Percentiles rank a stretch among this genome's conserved stretches.
phyloP scores from a whole-genome alignment of 176 grass and related monocot genomes.

The Chloris gayana region DNA sequence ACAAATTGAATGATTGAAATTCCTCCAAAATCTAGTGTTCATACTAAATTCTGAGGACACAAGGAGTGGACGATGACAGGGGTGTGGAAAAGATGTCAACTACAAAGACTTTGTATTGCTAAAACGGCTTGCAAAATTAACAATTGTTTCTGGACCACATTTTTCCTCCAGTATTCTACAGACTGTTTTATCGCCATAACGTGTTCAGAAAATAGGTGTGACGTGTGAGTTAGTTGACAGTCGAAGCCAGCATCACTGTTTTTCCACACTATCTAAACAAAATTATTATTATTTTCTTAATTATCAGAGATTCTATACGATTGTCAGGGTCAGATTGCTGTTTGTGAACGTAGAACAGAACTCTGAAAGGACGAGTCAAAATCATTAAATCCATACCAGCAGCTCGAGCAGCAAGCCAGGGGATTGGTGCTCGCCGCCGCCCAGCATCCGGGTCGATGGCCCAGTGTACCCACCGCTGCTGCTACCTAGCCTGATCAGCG shows the following conservation, averaged over 20 bases:
- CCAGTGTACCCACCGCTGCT: background rate
- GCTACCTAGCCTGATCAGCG: slow-evolving; percentile 10
- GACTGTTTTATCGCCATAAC: background rate
- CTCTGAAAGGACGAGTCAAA: no score
- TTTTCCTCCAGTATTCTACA: background rate
- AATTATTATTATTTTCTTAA: no score
- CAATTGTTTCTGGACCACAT: background rate
- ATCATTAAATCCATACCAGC: slow-evolving; percentile 33
- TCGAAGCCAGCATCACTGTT: background rate
- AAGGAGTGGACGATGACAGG: background rate
- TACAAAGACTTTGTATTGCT: background rate
- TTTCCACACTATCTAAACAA: background rate
- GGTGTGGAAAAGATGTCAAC: background rate
- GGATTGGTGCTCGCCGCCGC: background rate
- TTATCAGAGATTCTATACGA: no score
- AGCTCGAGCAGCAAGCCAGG: slow-evolving; percentile 5
- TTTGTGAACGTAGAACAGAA: background rate
- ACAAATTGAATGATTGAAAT: background rate
- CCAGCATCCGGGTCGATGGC: background rate
- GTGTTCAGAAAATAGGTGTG: background rate
- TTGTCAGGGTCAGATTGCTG: no score
- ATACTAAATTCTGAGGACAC: background rate
- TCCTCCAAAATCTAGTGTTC: background rate
- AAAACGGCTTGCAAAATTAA: background rate
- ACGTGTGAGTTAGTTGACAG: background rate